These are phyloP conservation scores for Pyricularia grisea DNA, from an alignment of 2,329 filamentous ascomycete species.

Conservation along the genomic window DNA sequence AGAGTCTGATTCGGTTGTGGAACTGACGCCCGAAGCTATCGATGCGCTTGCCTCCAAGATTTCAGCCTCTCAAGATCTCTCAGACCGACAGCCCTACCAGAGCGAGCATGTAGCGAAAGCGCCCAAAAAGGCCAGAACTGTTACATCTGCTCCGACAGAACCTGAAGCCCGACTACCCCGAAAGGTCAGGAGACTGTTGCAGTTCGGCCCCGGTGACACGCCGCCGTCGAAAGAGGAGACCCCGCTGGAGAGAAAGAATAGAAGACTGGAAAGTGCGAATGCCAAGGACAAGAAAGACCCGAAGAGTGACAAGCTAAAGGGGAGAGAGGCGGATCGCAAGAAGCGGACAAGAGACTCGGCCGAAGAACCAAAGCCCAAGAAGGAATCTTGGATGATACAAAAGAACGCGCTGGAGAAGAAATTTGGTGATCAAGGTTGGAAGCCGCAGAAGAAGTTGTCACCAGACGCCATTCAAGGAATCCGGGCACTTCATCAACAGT, in stretches of 20 bases:
- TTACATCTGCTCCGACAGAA: not conserved
- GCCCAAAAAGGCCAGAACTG: not conserved
- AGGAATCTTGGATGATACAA: slow-evolving; percentile 59
- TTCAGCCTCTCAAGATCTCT: not conserved
- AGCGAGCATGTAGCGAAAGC: not conserved
- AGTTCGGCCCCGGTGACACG: not conserved
- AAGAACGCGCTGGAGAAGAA: slow-evolving; percentile 69
- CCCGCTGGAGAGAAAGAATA: not conserved
- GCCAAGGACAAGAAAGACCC: slow-evolving; percentile 19
- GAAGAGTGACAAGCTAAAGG: slow-evolving; percentile 29
- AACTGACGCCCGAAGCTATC: slow-evolving; percentile 1
- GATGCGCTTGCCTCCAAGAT: not conserved
- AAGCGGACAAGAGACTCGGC: not conserved
- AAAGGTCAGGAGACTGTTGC: not conserved
- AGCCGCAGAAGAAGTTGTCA: slow-evolving; percentile 75
- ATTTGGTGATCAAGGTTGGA: slow-evolving; percentile 67
- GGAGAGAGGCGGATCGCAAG: slow-evolving; percentile 23
- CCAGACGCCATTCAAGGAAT: slow-evolving; percentile 91
- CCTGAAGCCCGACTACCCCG: not conserved
- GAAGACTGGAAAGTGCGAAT: slow-evolving; percentile 13
- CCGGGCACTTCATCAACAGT: slow-evolving; percentile 67
- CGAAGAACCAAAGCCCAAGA: slow-evolving; percentile 7
- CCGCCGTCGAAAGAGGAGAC: slow-evolving; percentile 5
- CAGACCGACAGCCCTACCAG: not conserved
- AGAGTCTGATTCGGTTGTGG: not conserved